phyloP scores from a whole-genome alignment of 805 yeast genomes.

The Lachancea sp. region DNA sequence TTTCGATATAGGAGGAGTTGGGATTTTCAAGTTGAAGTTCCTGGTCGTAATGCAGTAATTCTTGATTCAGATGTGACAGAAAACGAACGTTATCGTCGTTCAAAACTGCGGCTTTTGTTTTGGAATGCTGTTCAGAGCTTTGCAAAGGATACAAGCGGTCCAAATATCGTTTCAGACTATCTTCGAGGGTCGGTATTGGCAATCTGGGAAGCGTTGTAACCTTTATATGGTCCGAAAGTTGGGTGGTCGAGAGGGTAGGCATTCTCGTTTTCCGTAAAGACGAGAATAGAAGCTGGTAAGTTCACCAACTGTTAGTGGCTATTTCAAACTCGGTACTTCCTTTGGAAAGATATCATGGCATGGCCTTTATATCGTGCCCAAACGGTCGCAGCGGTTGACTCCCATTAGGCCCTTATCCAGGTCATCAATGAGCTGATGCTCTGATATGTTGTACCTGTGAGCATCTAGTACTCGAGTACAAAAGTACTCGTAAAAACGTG shows the following conservation, averaged over 20 bases:
- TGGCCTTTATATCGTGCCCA: too few relatives aligned
- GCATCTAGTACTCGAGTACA: too few relatives aligned
- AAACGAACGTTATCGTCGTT: slow-evolving; percentile 19
- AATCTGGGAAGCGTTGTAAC: slow-evolving; percentile 31
- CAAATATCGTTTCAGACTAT: slow-evolving; percentile 62
- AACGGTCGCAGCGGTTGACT: too few relatives aligned
- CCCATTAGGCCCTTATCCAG: too few relatives aligned
- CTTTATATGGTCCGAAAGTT: not conserved
- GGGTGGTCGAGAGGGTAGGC: not conserved
- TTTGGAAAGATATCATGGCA: too few relatives aligned
- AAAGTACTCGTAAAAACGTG: too few relatives aligned
- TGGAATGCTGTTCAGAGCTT: slow-evolving; percentile 60
- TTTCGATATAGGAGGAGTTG: slow-evolving; percentile 79
- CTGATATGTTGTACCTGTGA: too few relatives aligned
- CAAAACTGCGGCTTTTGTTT: slow-evolving; percentile 47
- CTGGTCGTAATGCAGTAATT: slow-evolving; percentile 54
- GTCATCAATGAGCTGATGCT: too few relatives aligned
- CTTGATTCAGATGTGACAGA: slow-evolving; percentile 50
- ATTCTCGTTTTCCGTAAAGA: not conserved
- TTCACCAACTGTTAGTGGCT: too few relatives aligned
- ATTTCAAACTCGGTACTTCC: too few relatives aligned
- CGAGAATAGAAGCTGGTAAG: too few relatives aligned
- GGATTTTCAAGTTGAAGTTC: slow-evolving; percentile 56
- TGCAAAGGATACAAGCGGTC: slow-evolving; percentile 73
- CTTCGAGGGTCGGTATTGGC: slow-evolving; percentile 73